Evolutionary conservation across 75 land plant genomes (phyloP), one percentile per base, ranked within the genome.

Genomic region (Chamaecyparis obtusa): DNA sequence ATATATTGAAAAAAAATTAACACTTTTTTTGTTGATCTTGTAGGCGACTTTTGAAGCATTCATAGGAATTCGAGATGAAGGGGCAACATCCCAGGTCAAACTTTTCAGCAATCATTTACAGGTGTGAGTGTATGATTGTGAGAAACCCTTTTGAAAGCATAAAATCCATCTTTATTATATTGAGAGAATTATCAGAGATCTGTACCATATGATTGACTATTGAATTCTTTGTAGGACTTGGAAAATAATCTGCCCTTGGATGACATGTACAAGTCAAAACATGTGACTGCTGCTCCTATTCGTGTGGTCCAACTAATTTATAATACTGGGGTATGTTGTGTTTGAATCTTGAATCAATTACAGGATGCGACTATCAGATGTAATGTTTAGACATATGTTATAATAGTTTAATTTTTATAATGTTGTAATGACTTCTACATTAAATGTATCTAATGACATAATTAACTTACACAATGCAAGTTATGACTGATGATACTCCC

Each of bases 1-100:
- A 84, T 7, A 9, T 19, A 83, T 83, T 87, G 41, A 33, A 55
- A 55, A 19, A 49, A 27, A 83, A 24, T 83, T 49, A 51, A 24
- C 57, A 19, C 3, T 60, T 78, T 83, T 54, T 10, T 19, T 71
- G 56, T 60, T 60, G 51, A 79, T 55, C 32, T 77, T n/a, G 17
- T 83, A 97, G 98, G 98, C 99, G n/a, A 96, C 99, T 72, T 98
- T 96, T 95, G 99, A 98, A 90, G 98, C 99, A 82, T 98, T 92
- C 84, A 92, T 98, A 85, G 99, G 99, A 81, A 85, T 98, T 37
- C 95, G 97, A 57, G 99, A 96, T 90, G 96, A 96, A 64, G 75
- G 74, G 33, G 97, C 98, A 89, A 98, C 99, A 41, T 86, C 88
- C 43, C 91, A 98, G 88, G 51, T 98, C 43, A 92, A 93, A 87